A percentile compares a stretch with the other conserved stretches of the same genome.
Conservation (phyloP, 2,329 filamentous ascomycete genomes). For the Venturia carpophila region DNA sequence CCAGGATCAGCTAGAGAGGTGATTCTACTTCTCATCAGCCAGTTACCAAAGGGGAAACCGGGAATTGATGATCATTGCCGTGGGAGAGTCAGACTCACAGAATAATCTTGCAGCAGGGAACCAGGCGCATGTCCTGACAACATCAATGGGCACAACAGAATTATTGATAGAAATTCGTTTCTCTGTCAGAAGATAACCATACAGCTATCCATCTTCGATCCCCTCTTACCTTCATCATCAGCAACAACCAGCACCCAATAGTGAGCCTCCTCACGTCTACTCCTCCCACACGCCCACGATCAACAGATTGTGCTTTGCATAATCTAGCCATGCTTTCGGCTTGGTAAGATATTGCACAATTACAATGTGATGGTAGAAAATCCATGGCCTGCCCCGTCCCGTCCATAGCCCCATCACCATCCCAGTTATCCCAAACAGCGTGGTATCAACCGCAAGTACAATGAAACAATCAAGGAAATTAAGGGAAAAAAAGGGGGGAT, state of each 20-base stretch:
- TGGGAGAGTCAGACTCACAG: too few relatives aligned
- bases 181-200: conserved; percentile 1
- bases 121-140: background rate
- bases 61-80: too few relatives aligned
- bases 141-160: too few relatives aligned
- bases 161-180: conserved; percentile 3
- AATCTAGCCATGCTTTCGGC: background rate
- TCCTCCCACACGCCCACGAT: background rate
- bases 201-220: conserved; percentile 3
- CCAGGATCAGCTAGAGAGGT: too few relatives aligned
- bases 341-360: conserved; percentile 11
- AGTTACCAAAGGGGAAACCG: too few relatives aligned
- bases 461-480: conserved; percentile 8
- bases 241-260: background rate
- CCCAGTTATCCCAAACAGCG: conserved; percentile 12
- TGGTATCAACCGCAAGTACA: conserved; percentile 9
- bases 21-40: too few relatives aligned
- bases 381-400: background rate
- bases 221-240: background rate
- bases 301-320: conserved; percentile 2
- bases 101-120: too few relatives aligned
- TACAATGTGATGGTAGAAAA: conserved; percentile 3
- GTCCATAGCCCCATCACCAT: background rate
- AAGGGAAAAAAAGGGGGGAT: background rate
- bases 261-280: background rate